Conservation (phyloP, 2,329 filamentous ascomycete species). For the Ophiostoma sp. region DNA sequence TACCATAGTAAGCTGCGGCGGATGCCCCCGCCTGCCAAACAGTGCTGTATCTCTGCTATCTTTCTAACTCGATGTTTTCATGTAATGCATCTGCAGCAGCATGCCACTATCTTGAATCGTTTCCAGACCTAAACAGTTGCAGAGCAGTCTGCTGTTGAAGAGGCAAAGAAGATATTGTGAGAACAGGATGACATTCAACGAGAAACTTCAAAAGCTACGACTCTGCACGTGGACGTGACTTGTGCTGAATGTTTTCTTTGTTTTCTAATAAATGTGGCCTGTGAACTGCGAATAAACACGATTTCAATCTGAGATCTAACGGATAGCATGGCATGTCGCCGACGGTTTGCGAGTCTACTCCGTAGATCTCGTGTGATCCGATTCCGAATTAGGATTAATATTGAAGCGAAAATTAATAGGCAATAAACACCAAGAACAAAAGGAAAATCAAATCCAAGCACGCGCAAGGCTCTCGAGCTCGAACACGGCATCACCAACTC, state of each 20-base stretch:
- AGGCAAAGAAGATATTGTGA: background rate
- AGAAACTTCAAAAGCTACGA: background rate
- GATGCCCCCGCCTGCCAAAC: slow-evolving; percentile 10
- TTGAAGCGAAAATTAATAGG: too few species aligned
- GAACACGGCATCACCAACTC: background rate
- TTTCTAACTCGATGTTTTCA: background rate
- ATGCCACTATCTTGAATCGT: background rate
- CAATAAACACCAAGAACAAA: background rate
- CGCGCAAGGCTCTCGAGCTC: background rate
- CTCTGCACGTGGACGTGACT: too few species aligned
- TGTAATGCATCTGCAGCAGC: background rate
- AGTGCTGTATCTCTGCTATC: background rate
- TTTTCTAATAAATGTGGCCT: too few species aligned
- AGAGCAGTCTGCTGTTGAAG: background rate
- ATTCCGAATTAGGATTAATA: background rate
- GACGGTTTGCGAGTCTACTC: background rate
- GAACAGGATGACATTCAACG: background rate
- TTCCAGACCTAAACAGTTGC: background rate
- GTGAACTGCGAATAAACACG: background rate
- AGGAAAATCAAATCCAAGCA: background rate
- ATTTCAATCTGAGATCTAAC: too few species aligned
- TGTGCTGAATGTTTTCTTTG: too few species aligned
- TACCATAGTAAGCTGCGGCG: background rate
- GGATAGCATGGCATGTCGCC: background rate
- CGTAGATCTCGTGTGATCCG: background rate